Evolutionary conservation across 2,329 filamentous ascomycete species (phyloP), one percentile per base, ranked within the genome.

Genomic region (Aspergillus sojae): DNA sequence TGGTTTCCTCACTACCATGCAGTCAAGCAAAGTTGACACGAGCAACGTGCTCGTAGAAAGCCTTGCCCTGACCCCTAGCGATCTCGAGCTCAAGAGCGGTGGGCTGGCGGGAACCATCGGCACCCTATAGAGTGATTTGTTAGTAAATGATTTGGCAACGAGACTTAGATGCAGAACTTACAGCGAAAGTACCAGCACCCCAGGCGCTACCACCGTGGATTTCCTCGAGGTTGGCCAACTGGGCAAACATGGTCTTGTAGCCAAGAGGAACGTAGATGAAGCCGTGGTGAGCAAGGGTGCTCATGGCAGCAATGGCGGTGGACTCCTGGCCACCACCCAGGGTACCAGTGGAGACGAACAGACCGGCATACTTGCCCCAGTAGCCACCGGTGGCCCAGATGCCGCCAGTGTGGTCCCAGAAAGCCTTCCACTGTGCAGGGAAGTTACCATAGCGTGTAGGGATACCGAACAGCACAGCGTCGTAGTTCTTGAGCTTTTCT

Each of bases 361-460:
- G 69, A 74, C 94, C 94, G 60, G 91, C 94, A 75, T 93, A 89
- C 85, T 98, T 98, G 82, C 94, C 94, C 81, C 85, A 88, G 84
- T 86, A 94, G 70, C 84, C 88, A 67, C 94, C 94, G 16, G 81
- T 79, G 65, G 85, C 81, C 95, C 95, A 98, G 80, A 95, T 91
- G 71, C 86, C 84, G 75, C 94, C 94, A 28, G 93, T 94, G 81
- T 87, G 86, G 84, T 99, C 95, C 91, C 93, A 96, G 77, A 83
- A 83, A 60, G 78, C 80, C 85, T 95, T 97, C 91, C 91, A 97
- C 83, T 99, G 95, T 21, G 90, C 92, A 56, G 94, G 94, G 86
- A 97, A 97, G 88, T 96, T 98, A 73, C 95, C 95, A 83, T 92
- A 99, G 70, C 95, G 88, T 58, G 95, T 99, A 64, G 95, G 95